A percentile compares a stretch with the other conserved stretches of the same genome.
Conservation (phyloP, 148 eudicot species). For the Euryodendron excelsum region DNA sequence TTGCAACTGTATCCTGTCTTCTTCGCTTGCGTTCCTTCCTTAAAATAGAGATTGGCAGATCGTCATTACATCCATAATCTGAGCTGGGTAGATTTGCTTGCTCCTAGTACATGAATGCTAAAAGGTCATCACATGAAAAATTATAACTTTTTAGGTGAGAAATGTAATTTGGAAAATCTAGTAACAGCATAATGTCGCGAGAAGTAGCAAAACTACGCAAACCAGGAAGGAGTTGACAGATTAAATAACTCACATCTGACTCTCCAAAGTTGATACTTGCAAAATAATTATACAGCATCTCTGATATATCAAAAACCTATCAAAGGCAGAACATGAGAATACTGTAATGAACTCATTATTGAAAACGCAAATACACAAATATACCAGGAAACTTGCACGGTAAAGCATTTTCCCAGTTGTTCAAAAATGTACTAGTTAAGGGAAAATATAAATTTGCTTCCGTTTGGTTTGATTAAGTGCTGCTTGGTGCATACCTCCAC, state of each 20-base stretch:
- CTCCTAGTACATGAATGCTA: conserved; percentile 27
- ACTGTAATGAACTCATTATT: background rate
- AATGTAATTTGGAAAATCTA: background rate
- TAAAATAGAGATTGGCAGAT: conserved; percentile 19
- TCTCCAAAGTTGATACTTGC: conserved; percentile 51
- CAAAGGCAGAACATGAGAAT: background rate
- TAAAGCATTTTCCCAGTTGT: background rate
- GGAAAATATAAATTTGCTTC: too few relatives aligned
- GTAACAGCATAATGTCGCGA: background rate
- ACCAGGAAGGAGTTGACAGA: conserved; percentile 1
- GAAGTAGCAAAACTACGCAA: background rate
- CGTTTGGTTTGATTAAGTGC: background rate
- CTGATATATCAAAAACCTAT: conserved; percentile 79
- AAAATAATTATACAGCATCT: conserved; percentile 45
- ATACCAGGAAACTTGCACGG: background rate
- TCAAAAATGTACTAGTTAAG: background rate
- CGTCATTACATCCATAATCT: conserved; percentile 25
- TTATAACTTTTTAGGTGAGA: background rate
- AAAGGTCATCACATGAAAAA: background rate
- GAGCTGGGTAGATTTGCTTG: conserved; percentile 27
- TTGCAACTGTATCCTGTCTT: too few relatives aligned
- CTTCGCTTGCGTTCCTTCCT: too few relatives aligned
- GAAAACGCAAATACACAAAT: background rate
- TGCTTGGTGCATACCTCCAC: conserved; percentile 57
- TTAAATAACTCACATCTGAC: conserved; percentile 38